A percentile compares a stretch with the other conserved stretches of the same genome.
Conservation (phyloP, 1,139 yeast genomes). For the Debaryomycetaceae sp. region DNA sequence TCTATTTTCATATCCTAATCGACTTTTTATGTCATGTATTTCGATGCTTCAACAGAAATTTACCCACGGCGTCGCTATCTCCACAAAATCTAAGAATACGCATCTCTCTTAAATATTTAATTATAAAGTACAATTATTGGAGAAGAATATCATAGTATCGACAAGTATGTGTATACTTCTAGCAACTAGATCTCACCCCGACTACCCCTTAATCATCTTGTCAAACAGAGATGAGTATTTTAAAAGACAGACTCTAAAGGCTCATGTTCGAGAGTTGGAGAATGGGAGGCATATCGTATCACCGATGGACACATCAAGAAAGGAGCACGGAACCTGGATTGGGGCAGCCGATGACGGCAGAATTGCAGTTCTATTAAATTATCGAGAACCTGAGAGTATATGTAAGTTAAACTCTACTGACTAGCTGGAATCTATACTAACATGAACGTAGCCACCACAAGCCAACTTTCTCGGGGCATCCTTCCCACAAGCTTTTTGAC, state of each 20-base stretch:
- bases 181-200: conserved; percentile 58
- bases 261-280: conserved; percentile 44
- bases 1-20: not conserved
- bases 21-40: not conserved
- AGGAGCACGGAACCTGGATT: conserved; percentile 89
- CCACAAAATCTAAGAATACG: not conserved
- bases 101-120: not conserved
- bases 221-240: conserved; percentile 88
- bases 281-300: conserved; percentile 44
- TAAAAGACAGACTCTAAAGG: conserved; percentile 65
- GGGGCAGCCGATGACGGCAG: conserved; percentile 65
- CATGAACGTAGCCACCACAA: conserved; percentile 17
- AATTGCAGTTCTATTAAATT: conserved; percentile 74
- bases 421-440: conserved; percentile 11
- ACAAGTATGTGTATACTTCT: conserved; percentile 59
- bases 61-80: not conserved
- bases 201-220: conserved; percentile 64
- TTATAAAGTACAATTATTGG: not conserved
- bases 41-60: not conserved
- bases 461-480: conserved; percentile 66
- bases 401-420: conserved; percentile 15
- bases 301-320: conserved; percentile 73
- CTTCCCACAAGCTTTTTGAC: conserved; percentile 59
- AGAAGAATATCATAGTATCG: not conserved
- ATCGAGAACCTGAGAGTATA: conserved; percentile 39